Evolutionary conservation across 495 filamentous ascomycete species (phyloP).

Genomic region (Neurospora sp.): DNA sequence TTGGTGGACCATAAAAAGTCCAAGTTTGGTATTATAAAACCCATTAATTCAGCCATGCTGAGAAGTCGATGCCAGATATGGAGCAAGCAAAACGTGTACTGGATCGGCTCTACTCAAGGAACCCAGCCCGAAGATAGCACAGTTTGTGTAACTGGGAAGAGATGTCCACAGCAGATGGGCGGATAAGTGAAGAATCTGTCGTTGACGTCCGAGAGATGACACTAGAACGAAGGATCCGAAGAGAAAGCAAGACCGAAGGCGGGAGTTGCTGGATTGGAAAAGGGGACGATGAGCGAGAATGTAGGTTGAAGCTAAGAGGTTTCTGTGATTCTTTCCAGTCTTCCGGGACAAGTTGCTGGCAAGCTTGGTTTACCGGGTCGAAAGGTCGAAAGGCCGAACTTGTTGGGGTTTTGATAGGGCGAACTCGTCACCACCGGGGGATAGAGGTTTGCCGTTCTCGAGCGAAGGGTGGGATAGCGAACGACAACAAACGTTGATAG

Average conservation of each 20-base stretch:
- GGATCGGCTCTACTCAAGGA: neutral
- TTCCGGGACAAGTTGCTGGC: neutral
- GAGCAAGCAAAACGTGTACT: neutral
- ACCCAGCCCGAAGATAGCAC: constrained; percentile 4
- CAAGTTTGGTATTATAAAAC: constrained; percentile 25
- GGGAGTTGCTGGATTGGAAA: neutral
- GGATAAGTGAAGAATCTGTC: neutral
- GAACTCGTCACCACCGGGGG: constrained; percentile 6
- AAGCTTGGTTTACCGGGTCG: neutral
- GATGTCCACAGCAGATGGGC: neutral
- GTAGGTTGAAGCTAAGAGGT: neutral
- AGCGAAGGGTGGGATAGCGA: constrained; percentile 10
- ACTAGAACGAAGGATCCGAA: neutral
- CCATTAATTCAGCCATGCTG: constrained; percentile 25
- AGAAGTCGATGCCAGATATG: neutral
- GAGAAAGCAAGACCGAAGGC: neutral
- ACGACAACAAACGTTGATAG: constrained; percentile 15
- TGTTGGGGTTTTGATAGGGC: neutral
- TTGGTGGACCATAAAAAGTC: constrained; percentile 29
- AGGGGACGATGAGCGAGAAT: neutral
- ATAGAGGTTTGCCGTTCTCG: constrained; percentile 13
- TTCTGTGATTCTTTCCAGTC: neutral
- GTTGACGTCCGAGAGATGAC: neutral
- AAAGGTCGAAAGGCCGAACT: neutral
- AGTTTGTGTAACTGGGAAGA: neutral